Conservation (phyloP, 768 basidiomycete species). For the Mycena venus region DNA sequence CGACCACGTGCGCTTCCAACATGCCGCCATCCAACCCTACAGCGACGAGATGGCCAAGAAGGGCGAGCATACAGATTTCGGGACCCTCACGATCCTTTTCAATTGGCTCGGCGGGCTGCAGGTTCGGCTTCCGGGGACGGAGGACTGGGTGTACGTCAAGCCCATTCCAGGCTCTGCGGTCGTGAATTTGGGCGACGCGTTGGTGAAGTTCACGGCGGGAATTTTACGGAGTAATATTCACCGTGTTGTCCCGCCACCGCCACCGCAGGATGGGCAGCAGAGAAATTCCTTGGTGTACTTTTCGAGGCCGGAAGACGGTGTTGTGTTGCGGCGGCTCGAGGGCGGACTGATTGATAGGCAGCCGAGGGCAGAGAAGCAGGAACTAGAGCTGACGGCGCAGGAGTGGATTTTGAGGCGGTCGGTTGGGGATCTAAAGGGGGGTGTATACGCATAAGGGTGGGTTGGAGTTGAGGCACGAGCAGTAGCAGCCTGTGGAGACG, state of each 20-base stretch:
- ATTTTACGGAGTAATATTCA: neutral
- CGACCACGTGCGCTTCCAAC: too few relatives aligned
- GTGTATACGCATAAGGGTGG: too few relatives aligned
- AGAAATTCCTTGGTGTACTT: neutral
- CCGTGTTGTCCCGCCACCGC: neutral
- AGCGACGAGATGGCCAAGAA: too few relatives aligned
- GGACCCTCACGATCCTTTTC: neutral
- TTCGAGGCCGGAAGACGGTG: neutral
- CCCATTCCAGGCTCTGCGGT: neutral
- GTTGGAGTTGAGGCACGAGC: too few relatives aligned
- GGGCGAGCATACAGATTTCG: neutral
- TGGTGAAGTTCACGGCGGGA: neutral
- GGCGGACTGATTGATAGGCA: neutral
- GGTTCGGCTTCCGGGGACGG: neutral
- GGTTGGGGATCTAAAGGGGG: too few relatives aligned
- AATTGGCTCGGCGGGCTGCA: neutral
- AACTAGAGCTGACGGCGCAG: neutral
- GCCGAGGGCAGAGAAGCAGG: neutral
- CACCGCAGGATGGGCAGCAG: neutral
- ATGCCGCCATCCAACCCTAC: too few relatives aligned
- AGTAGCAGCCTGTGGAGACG: too few relatives aligned
- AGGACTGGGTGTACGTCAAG: neutral
- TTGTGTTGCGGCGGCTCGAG: neutral
- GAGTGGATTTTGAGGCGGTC: too few relatives aligned
- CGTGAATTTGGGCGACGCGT: neutral